These are phyloP conservation scores for Fusarium decemcellulare DNA, from an alignment of 2,329 filamentous ascomycete genomes.

Conservation along the genomic window DNA sequence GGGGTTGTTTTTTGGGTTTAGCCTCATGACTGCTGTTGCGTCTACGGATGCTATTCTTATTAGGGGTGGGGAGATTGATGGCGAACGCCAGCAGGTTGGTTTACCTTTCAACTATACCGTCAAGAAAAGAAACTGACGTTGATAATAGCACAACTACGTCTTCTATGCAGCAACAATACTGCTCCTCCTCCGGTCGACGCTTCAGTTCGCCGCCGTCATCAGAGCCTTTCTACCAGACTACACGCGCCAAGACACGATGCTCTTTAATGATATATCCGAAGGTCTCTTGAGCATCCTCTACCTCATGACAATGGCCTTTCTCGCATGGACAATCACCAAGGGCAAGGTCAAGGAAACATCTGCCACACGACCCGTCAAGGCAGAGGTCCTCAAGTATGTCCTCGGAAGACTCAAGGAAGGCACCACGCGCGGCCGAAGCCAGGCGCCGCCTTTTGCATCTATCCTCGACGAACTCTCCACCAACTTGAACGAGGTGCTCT, in stretches of 20 bases:
- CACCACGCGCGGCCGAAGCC: background rate
- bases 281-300: constrained; percentile 11
- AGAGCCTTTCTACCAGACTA: background rate
- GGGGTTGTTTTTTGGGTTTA: constrained; percentile 21
- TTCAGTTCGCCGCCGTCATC: constrained; percentile 12
- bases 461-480: background rate
- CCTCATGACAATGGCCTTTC: constrained; percentile 3
- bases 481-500: background rate
- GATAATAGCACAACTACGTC: background rate
- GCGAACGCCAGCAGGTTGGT: constrained; percentile 14
- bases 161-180: constrained; percentile 14
- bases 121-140: background rate
- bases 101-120: background rate
- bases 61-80: constrained; percentile 1
- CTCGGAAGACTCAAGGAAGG: background rate
- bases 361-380: background rate
- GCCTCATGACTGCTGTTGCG: constrained; percentile 12
- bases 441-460: background rate
- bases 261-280: constrained; percentile 21
- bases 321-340: constrained; percentile 6
- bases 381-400: constrained; percentile 7
- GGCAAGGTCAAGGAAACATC: background rate
- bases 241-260: constrained; percentile 10
- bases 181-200: constrained; percentile 6
- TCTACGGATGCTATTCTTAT: constrained; percentile 13